phyloP scores from a whole-genome alignment of 1,284 basidiomycete genomes.

The Gomphus sp. region DNA sequence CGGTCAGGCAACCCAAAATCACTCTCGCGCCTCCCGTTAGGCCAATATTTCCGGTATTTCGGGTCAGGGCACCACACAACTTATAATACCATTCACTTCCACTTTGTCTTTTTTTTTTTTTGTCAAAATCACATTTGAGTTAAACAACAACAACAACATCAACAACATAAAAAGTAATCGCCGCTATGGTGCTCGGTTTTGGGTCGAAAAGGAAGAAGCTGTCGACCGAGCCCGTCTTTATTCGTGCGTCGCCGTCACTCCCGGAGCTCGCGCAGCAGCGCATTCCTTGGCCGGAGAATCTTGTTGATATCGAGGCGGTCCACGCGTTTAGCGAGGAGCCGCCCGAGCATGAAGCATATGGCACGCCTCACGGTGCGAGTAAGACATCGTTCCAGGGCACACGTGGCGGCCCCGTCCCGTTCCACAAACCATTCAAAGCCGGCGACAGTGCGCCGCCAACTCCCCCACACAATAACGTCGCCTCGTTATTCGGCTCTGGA shows the following conservation, averaged over 20 bases:
- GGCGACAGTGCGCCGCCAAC: slow-evolving; percentile 16
- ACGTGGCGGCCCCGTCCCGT: slow-evolving; percentile 47
- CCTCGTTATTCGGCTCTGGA: slow-evolving; percentile 2
- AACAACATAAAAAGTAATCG: too few species aligned
- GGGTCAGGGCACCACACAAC: neutral
- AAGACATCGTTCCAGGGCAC: slow-evolving; percentile 46
- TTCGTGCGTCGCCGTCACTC: slow-evolving; percentile 62
- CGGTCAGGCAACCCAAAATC: neutral
- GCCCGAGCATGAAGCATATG: slow-evolving; percentile 16
- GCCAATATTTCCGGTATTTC: neutral
- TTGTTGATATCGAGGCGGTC: slow-evolving; percentile 54
- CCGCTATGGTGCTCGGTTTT: slow-evolving; percentile 53
- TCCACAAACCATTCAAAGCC: slow-evolving; percentile 63
- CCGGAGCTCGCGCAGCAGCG: slow-evolving; percentile 63
- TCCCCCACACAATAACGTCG: neutral
- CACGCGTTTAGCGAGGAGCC: slow-evolving; percentile 32
- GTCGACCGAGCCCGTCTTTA: slow-evolving; percentile 29
- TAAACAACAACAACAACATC: too few species aligned
- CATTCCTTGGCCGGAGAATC: slow-evolving; percentile 71
- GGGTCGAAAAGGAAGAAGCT: slow-evolving; percentile 36
- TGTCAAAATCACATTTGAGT: too few species aligned
- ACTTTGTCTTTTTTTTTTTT: neutral
- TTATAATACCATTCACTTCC: neutral
- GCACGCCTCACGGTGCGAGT: slow-evolving; percentile 47
- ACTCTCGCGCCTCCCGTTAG: neutral